Conservation (phyloP, 202 grass and related monocot species). For the Carex arenaria region DNA sequence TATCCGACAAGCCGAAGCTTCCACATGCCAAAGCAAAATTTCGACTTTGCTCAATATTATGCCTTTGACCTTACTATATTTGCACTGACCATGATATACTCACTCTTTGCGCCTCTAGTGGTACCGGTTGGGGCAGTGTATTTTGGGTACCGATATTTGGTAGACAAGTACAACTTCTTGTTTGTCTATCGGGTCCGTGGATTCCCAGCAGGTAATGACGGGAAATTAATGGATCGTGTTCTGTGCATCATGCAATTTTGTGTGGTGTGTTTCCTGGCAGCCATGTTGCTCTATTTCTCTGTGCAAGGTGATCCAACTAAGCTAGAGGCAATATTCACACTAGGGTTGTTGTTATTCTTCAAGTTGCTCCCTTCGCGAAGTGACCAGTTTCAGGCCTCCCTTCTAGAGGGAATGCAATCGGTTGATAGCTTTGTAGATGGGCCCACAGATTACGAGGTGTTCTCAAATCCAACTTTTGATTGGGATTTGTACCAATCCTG, state of each 20-base stretch:
- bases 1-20: slow-evolving; percentile 91
- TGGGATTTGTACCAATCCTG: slow-evolving; percentile 85
- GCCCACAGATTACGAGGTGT: slow-evolving; percentile 88
- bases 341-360: slow-evolving; percentile 78
- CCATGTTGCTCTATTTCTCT: slow-evolving; percentile 89
- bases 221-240: slow-evolving; percentile 93
- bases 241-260: slow-evolving; percentile 97
- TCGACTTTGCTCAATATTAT: slow-evolving; percentile 98
- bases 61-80: slow-evolving; percentile 98
- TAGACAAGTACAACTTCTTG: slow-evolving; percentile 99
- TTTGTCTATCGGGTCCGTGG: slow-evolving; percentile 95
- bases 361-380: slow-evolving; percentile 79
- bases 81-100: slow-evolving; percentile 97
- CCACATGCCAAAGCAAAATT: slow-evolving; percentile 90
- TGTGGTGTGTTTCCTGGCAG: slow-evolving; percentile 84
- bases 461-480: slow-evolving; percentile 84
- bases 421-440: slow-evolving; percentile 96
- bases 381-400: slow-evolving; percentile 58
- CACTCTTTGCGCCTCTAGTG: slow-evolving; percentile 78
- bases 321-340: slow-evolving; percentile 81
- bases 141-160: slow-evolving; percentile 96
- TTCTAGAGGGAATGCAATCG: slow-evolving; percentile 90
- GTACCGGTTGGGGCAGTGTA: slow-evolving; percentile 89
- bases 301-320: slow-evolving; percentile 87
- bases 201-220: slow-evolving; percentile 94